Conservation (phyloP, 2,329 filamentous ascomycete species). For the Xylogone sp. region DNA sequence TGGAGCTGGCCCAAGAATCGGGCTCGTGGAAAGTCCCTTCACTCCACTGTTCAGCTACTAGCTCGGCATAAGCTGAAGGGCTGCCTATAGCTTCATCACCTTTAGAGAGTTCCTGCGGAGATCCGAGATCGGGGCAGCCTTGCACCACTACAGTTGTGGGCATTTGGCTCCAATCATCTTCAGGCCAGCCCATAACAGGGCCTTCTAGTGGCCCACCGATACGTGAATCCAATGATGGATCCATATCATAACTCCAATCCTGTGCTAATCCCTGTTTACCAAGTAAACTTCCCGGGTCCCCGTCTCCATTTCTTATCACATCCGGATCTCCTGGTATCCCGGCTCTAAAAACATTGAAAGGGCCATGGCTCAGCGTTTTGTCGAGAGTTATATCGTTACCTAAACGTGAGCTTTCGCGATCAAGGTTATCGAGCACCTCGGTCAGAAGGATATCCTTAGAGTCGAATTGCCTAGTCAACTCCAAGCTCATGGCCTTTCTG, state of each 20-base stretch:
- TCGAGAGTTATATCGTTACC: neutral
- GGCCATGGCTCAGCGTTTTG: neutral
- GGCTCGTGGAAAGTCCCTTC: neutral
- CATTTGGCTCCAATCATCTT: neutral
- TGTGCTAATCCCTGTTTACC: neutral
- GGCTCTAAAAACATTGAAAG: neutral
- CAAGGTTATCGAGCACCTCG: neutral
- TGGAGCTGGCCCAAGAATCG: conserved; percentile 4
- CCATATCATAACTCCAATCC: neutral
- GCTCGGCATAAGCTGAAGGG: neutral
- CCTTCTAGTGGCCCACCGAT: neutral
- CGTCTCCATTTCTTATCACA: neutral
- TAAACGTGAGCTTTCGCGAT: neutral
- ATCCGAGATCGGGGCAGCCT: neutral
- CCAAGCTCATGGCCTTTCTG: neutral
- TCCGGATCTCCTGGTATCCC: neutral
- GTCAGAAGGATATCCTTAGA: neutral
- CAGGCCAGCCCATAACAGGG: neutral
- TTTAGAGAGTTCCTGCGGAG: neutral
- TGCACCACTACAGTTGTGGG: neutral
- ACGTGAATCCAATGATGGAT: neutral
- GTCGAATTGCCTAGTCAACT: neutral
- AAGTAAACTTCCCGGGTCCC: neutral
- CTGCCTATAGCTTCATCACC: neutral
- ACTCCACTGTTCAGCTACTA: neutral